Base-by-base conservation (phyloP, 2,329 filamentous ascomycete species). In the Colletotrichum orchidophilum region DNA sequence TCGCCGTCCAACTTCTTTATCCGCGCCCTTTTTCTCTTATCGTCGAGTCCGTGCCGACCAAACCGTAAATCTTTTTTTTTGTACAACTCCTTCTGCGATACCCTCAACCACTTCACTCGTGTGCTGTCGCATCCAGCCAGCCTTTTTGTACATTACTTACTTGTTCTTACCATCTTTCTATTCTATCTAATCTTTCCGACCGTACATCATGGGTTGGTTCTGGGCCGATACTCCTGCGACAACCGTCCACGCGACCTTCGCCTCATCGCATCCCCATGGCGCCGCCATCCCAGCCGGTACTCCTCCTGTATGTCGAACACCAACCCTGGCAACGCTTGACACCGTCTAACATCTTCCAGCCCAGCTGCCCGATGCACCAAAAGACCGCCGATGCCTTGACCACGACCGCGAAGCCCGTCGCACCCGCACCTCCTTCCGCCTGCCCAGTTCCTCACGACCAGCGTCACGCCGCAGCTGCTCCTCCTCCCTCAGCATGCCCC, bases 351-450 rank as follows among this genome's bases (percentile, higher is more conserved):
- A 69, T 24, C 71, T 15, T 13, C 15, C 71, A 90, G 88, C 80
- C 83, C 65, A 83, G 81, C 74, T 90, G 88, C 71, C 88, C 88
- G 3, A 90, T 91, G 87, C 87, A 89, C 80, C 83, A 87, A 72
- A 83, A 85, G 76, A 85, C 84, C 2, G 80, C 85, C 74, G 84
- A 88, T 73, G 84, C 85, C 55, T 78, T 89, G 65, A 82, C 79
- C 57, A 75, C 81, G 5, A 73, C 75, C 68, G 74, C 77, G 55
- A 77, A 77, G 58, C 74, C 75, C 61, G 42, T 75, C 62, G 58
- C 73, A 52, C 69, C 68, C 49, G 67, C 58, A 3, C 63, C 75
- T 9, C 74, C 76, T 3, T 78, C 79, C 12, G 76, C 76, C 49
- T 83, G 80, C 71, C 75, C 78, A 53, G 74, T 80, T n/a, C 76